Evolutionary conservation across 2,329 filamentous ascomycete genomes (phyloP).

Genomic region (Aspergillus sp.): DNA sequence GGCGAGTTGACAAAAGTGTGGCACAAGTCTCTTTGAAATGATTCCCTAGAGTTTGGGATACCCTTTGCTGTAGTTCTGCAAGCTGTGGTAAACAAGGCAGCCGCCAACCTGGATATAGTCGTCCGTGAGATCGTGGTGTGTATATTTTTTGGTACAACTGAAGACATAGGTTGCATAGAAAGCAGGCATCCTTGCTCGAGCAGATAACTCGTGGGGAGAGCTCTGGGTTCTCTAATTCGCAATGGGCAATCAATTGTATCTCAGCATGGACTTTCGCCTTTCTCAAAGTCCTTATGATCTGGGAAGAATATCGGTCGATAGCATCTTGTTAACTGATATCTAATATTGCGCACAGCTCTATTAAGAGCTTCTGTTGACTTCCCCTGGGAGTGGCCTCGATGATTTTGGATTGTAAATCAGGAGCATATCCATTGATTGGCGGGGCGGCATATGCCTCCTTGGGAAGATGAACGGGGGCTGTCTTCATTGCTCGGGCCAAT

Average conservation of each 20-base stretch:
- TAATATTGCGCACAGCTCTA: not conserved
- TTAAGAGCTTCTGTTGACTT: slow-evolving; percentile 1
- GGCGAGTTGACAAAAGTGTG: slow-evolving; percentile 4
- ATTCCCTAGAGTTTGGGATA: slow-evolving; percentile 12
- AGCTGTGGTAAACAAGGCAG: slow-evolving; percentile 14
- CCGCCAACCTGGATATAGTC: slow-evolving; percentile 18
- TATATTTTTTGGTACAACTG: slow-evolving; percentile 15
- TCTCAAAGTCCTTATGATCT: not conserved
- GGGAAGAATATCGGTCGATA: not conserved
- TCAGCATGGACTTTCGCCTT: slow-evolving; percentile 22
- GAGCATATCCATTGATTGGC: slow-evolving; percentile 4
- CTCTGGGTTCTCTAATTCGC: slow-evolving; percentile 15
- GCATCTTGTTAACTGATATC: not conserved
- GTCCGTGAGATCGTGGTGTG: slow-evolving; percentile 21
- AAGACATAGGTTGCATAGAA: slow-evolving; percentile 23
- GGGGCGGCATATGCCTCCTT: slow-evolving; percentile 23
- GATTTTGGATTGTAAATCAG: slow-evolving; percentile 3
- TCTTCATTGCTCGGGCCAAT: slow-evolving; percentile 28
- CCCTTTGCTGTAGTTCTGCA: slow-evolving; percentile 8
- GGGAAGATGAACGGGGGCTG: slow-evolving; percentile 32
- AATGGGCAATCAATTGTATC: slow-evolving; percentile 23
- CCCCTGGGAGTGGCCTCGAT: slow-evolving; percentile 10
- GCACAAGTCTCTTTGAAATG: slow-evolving; percentile 10
- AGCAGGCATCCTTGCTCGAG: slow-evolving; percentile 29
- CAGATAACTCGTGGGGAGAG: slow-evolving; percentile 20